Conservation (phyloP, 2,329 filamentous ascomycete genomes). For the Arachnopeziza araneosa region DNA sequence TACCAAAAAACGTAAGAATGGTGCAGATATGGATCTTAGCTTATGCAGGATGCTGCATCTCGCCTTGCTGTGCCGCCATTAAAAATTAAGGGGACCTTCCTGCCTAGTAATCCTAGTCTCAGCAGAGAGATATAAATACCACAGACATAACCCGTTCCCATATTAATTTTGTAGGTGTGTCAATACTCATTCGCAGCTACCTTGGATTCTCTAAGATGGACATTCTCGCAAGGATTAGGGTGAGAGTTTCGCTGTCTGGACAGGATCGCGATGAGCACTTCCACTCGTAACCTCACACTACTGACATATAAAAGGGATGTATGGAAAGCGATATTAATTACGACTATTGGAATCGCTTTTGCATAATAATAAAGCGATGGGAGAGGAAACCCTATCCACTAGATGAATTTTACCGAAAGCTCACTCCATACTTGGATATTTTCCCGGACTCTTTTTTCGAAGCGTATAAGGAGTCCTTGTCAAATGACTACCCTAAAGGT, state of each 20-base stretch:
- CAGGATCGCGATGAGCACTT: too few species aligned
- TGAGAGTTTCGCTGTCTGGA: neutral
- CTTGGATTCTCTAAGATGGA: neutral
- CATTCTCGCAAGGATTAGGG: neutral
- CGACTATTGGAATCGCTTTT: too few species aligned
- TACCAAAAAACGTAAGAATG: too few species aligned
- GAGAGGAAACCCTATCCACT: too few species aligned
- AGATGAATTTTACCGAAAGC: neutral
- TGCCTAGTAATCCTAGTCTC: neutral
- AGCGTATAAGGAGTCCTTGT: neutral
- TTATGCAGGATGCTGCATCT: neutral
- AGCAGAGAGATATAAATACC: neutral
- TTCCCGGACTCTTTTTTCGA: neutral
- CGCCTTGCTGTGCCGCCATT: neutral
- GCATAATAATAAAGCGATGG: too few species aligned
- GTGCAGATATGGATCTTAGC: too few species aligned
- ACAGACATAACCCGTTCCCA: neutral
- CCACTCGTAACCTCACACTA: too few species aligned
- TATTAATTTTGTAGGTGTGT: neutral
- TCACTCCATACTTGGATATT: neutral
- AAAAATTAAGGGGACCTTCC: neutral
- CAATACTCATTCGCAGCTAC: neutral
- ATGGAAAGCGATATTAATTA: too few species aligned
- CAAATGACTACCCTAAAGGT: neutral
- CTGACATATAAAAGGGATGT: too few species aligned